phyloP scores from a whole-genome alignment of 2,329 filamentous ascomycete species.

The Chaetomiaceae sp. region DNA sequence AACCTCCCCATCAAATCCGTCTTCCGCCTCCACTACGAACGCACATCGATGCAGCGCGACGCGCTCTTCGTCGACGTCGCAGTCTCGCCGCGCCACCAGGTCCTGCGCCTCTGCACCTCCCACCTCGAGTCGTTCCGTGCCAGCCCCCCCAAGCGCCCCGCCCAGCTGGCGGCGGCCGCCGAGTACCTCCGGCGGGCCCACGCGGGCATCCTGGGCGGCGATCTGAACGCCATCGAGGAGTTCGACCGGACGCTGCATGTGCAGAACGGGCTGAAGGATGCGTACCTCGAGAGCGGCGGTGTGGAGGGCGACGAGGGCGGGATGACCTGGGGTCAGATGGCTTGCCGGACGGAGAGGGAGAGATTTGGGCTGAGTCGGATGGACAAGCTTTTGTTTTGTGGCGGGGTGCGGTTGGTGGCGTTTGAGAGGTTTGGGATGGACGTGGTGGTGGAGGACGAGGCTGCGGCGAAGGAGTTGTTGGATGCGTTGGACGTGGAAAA shows the following conservation, averaged over 20 bases:
- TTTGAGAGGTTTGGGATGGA: constrained; percentile 47
- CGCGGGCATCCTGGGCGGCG: constrained; percentile 47
- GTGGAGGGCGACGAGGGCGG: constrained; percentile 47
- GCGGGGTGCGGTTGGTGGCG: constrained; percentile 28
- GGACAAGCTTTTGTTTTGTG: constrained; percentile 55
- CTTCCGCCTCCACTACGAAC: constrained; percentile 49
- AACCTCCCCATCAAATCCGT: constrained; percentile 40
- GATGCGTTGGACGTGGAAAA: constrained; percentile 33
- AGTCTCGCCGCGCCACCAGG: constrained; percentile 27
- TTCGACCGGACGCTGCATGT: constrained; percentile 47
- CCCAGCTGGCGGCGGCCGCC: constrained; percentile 44
- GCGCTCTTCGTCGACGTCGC: constrained; percentile 51
- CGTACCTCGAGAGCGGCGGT: constrained; percentile 49
- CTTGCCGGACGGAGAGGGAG: constrained; percentile 35
- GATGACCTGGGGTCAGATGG: constrained; percentile 57
- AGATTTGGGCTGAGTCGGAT: constrained; percentile 48
- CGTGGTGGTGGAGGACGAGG: constrained; percentile 37
- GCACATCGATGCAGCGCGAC: constrained; percentile 49
- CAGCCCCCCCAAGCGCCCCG: constrained; percentile 45
- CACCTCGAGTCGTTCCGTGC: constrained; percentile 53
- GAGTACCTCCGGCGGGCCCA: constrained; percentile 39
- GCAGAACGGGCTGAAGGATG: constrained; percentile 48
- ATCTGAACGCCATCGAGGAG: constrained; percentile 55
- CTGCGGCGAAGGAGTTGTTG: constrained; percentile 27
- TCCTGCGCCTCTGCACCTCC: constrained; percentile 49